Conservation (phyloP, 1,139 yeast genomes). For the Blastobotrys aristatus region DNA sequence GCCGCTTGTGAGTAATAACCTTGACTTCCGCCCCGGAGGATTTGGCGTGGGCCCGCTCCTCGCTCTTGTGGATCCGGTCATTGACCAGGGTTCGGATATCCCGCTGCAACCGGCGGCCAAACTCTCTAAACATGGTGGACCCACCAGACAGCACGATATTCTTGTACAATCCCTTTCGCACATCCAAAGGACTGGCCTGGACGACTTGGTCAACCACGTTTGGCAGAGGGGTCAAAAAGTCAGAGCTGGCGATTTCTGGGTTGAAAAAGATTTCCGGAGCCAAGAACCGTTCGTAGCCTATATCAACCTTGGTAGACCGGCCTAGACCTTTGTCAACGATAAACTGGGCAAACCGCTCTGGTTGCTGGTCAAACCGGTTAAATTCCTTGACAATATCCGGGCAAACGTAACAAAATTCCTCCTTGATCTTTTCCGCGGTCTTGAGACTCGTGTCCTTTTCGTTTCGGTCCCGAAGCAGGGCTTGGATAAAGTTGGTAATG, state of each 20-base stretch:
- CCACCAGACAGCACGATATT: slow-evolving; percentile 89
- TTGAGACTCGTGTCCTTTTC: slow-evolving; percentile 89
- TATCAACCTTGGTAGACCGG: slow-evolving; percentile 65
- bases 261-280: slow-evolving; percentile 99
- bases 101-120: slow-evolving; percentile 95
- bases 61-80: slow-evolving; percentile 81
- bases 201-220: slow-evolving; percentile 91
- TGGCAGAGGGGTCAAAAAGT: slow-evolving; percentile 93
- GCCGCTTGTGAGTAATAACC: slow-evolving; percentile 95
- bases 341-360: slow-evolving; percentile 90
- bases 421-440: slow-evolving; percentile 95
- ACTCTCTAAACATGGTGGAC: slow-evolving; percentile 97
- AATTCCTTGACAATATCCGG: slow-evolving; percentile 98
- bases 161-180: slow-evolving; percentile 90
- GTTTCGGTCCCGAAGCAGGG: slow-evolving; percentile 91
- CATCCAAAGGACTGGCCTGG: slow-evolving; percentile 95
- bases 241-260: slow-evolving; percentile 95
- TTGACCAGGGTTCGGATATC: slow-evolving; percentile 85
- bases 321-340: slow-evolving; percentile 80
- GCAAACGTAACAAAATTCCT: slow-evolving; percentile 93
- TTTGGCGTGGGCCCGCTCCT: slow-evolving; percentile 65
- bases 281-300: slow-evolving; percentile 93
- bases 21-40: slow-evolving; percentile 95
- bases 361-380: slow-evolving; percentile 87
- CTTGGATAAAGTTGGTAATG: slow-evolving; percentile 88